Conservation (phyloP, 1,139 yeast genomes). For the Debaryomycetaceae sp. region DNA sequence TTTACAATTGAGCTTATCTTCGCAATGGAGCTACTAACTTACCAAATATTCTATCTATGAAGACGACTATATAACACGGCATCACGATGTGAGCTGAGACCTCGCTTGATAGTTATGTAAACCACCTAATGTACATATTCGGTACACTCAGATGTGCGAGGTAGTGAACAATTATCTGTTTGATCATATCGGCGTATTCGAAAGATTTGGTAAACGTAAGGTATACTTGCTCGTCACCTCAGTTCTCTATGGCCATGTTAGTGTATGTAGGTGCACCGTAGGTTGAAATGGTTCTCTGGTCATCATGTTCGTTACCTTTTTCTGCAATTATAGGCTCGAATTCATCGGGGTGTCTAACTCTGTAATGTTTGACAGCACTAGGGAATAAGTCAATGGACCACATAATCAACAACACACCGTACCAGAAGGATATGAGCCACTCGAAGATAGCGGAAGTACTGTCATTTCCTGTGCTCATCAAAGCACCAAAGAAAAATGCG, state of each 20-base stretch:
- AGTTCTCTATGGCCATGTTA: not conserved
- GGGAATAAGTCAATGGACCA: slow-evolving; percentile 73
- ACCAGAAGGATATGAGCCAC: slow-evolving; percentile 83
- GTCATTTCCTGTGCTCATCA: slow-evolving; percentile 32
- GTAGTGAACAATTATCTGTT: too few relatives aligned
- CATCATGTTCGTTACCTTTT: slow-evolving; percentile 8
- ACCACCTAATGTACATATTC: too few relatives aligned
- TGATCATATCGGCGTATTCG: too few relatives aligned
- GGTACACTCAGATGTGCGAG: too few relatives aligned
- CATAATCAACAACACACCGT: slow-evolving; percentile 64
- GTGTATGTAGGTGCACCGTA: slow-evolving; percentile 14
- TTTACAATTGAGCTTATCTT: too few relatives aligned
- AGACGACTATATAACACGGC: too few relatives aligned
- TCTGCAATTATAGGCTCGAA: slow-evolving; percentile 2
- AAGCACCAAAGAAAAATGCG: slow-evolving; percentile 66
- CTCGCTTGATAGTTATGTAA: too few relatives aligned
- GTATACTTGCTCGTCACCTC: too few relatives aligned
- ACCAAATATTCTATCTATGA: too few relatives aligned
- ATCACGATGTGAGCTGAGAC: too few relatives aligned
- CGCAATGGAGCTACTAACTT: too few relatives aligned
- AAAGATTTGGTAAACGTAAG: too few relatives aligned
- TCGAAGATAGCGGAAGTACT: slow-evolving; percentile 63
- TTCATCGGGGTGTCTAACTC: slow-evolving; percentile 21
- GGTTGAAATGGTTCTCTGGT: slow-evolving; percentile 13
- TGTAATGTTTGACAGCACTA: slow-evolving; percentile 41